These are phyloP conservation scores for Penicillium riverlandense DNA, from an alignment of 495 filamentous ascomycete genomes.

Conservation along the genomic window DNA sequence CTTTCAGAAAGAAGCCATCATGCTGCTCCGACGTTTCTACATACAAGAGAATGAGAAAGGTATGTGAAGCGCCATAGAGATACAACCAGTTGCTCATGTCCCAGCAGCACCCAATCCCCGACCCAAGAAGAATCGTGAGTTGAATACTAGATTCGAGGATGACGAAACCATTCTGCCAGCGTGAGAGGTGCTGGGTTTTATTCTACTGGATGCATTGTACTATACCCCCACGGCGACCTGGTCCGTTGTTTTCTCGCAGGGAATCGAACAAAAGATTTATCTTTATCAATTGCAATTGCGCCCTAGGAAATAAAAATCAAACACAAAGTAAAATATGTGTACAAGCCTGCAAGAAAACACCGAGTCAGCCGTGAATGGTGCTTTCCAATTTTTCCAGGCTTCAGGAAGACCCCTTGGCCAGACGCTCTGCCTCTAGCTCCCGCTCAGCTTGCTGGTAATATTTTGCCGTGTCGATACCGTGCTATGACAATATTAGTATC, in stretches of 20 bases:
- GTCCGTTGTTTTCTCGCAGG: too few species aligned
- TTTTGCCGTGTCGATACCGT: constrained; percentile 96
- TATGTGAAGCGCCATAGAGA: constrained; percentile 17
- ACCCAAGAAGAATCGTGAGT: constrained; percentile 44
- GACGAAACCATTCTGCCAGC: background rate
- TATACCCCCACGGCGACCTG: too few species aligned
- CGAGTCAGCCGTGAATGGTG: too few species aligned
- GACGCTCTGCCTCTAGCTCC: constrained; percentile 75
- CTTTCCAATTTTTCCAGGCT: constrained; percentile 1
- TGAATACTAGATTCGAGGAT: constrained; percentile 36
- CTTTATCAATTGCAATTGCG: constrained; percentile 20
- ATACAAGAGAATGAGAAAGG: constrained; percentile 92
- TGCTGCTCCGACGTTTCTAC: constrained; percentile 86
- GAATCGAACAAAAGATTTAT: background rate
- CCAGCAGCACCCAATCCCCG: constrained; percentile 53
- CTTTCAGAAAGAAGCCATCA: constrained; percentile 81
- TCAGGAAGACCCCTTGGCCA: constrained; percentile 25
- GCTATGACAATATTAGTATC: constrained; percentile 40
- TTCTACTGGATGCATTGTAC: too few species aligned
- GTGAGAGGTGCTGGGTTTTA: background rate
- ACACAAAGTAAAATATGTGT: constrained; percentile 22
- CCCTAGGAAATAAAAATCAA: constrained; percentile 15
- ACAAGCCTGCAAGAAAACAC: constrained; percentile 15
- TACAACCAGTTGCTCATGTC: constrained; percentile 3
- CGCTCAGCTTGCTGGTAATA: constrained; percentile 96